phyloP scores from a whole-genome alignment of 805 yeast genomes.

The Kurtzmaniella fragi region DNA sequence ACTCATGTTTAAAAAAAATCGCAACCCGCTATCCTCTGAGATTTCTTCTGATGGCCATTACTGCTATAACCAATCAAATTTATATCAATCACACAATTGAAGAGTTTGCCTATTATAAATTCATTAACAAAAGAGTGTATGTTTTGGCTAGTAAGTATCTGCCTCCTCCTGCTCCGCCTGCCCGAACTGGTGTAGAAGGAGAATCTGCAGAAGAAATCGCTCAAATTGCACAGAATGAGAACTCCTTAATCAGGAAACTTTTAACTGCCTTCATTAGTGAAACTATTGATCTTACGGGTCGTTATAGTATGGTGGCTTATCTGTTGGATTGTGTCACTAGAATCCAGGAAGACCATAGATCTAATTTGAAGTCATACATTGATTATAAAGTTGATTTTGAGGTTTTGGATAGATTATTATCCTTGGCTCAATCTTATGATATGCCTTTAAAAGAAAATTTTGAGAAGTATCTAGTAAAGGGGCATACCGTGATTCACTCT shows the following conservation, averaged over 20 bases:
- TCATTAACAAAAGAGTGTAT: conserved; percentile 56
- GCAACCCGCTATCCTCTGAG: conserved; percentile 73
- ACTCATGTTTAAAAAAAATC: conserved; percentile 54
- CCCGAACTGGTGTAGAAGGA: conserved; percentile 42
- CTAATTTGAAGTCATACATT: conserved; percentile 1
- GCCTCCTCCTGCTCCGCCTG: conserved; percentile 34
- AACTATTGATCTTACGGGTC: conserved; percentile 34
- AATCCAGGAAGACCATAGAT: conserved; percentile 12
- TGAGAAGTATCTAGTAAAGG: conserved; percentile 25
- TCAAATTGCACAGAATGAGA: conserved; percentile 48
- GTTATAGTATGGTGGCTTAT: conserved; percentile 14
- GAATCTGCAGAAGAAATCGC: conserved; percentile 33
- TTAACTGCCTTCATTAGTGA: conserved; percentile 60
- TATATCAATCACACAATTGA: conserved; percentile 25
- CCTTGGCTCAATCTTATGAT: conserved; percentile 62
- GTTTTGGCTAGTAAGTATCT: conserved; percentile 50
- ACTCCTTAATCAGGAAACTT: conserved; percentile 57
- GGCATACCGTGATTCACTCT: conserved; percentile 38
- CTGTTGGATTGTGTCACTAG: conserved; percentile 18
- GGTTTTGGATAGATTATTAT: conserved; percentile 20
- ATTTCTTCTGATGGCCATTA: conserved; percentile 64
- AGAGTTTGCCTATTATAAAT: conserved; percentile 29
- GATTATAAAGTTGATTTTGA: conserved; percentile 8
- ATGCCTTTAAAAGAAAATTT: conserved; percentile 46
- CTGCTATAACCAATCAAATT: conserved; percentile 52